These are phyloP conservation scores for Dendrobium nobile DNA, from an alignment of 106 monocot genomes.

Conservation along the genomic window DNA sequence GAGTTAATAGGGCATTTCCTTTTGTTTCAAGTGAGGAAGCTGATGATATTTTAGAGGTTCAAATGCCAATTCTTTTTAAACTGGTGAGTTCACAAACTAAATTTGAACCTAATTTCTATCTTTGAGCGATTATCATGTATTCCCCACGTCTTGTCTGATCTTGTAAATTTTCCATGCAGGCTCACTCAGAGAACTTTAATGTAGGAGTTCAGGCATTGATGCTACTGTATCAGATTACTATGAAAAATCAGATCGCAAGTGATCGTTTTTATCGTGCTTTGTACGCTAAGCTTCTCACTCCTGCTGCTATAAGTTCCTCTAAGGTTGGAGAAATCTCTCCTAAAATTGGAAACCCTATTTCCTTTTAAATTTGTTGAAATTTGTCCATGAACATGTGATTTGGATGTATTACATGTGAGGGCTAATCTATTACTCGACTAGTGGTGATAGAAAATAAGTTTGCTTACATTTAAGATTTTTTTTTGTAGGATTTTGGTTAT, in stretches of 20 bases:
- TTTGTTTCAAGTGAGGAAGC: slow-evolving; percentile 88
- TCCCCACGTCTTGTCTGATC: not conserved
- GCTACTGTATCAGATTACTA: slow-evolving; percentile 83
- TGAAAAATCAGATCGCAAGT: slow-evolving; percentile 85
- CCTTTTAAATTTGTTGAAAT: too few relatives aligned
- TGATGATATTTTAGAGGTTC: slow-evolving; percentile 89
- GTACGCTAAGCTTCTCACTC: slow-evolving; percentile 77
- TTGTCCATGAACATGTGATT: too few relatives aligned
- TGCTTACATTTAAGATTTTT: too few relatives aligned
- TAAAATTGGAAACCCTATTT: too few relatives aligned
- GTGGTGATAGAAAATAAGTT: too few relatives aligned
- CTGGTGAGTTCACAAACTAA: slow-evolving; percentile 41
- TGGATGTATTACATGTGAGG: too few relatives aligned
- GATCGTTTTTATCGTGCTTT: slow-evolving; percentile 95
- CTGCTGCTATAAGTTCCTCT: slow-evolving; percentile 67
- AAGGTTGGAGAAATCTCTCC: slow-evolving; percentile 52
- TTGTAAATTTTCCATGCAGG: slow-evolving; percentile 36
- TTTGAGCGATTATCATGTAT: not conserved
- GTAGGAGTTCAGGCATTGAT: slow-evolving; percentile 88
- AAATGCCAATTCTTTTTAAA: slow-evolving; percentile 81
- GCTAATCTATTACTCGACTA: too few relatives aligned
- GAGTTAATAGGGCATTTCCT: slow-evolving; percentile 96
- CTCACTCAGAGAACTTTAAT: slow-evolving; percentile 91
- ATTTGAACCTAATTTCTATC: not conserved
- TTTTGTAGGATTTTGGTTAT: too few relatives aligned